Conservation (phyloP, 768 basidiomycete genomes). For the Cystofilobasidium capitatum region DNA sequence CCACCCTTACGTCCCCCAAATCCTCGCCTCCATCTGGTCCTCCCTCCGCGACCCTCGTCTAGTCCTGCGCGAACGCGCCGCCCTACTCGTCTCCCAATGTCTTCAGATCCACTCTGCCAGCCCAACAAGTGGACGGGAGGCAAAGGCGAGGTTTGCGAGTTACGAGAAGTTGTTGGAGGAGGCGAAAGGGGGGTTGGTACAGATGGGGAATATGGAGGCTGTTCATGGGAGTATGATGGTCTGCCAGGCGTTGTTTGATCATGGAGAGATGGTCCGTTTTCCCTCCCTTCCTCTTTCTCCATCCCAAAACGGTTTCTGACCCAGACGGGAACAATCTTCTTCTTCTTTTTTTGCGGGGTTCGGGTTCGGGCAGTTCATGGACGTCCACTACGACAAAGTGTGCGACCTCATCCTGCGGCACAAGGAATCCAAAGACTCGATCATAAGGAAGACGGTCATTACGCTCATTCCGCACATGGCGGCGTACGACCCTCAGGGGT, state of each 20-base stretch:
- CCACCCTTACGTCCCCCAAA: slow-evolving; percentile 72
- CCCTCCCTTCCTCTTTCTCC: neutral
- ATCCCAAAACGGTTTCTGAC: neutral
- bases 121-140: slow-evolving; percentile 58
- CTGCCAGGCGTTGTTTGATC: slow-evolving; percentile 78
- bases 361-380: slow-evolving; percentile 39
- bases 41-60: slow-evolving; percentile 75
- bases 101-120: slow-evolving; percentile 30
- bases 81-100: slow-evolving; percentile 17
- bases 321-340: neutral
- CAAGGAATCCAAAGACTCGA: slow-evolving; percentile 71
- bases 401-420: slow-evolving; percentile 85
- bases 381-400: slow-evolving; percentile 58
- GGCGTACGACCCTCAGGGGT: slow-evolving; percentile 84
- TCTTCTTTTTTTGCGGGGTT: slow-evolving; percentile 77
- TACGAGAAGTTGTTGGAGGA: slow-evolving; percentile 77
- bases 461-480: slow-evolving; percentile 90
- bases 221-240: slow-evolving; percentile 89
- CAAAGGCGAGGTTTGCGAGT: slow-evolving; percentile 49
- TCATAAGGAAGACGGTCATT: slow-evolving; percentile 89
- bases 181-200: slow-evolving; percentile 64
- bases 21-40: slow-evolving; percentile 85
- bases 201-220: slow-evolving; percentile 68
- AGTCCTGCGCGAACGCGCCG: slow-evolving; percentile 14
- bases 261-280: slow-evolving; percentile 77